Percentiles rank a stretch among this genome's conserved stretches.
Conservation (phyloP, 495 filamentous ascomycete genomes). For the Ramalina intermedia region DNA sequence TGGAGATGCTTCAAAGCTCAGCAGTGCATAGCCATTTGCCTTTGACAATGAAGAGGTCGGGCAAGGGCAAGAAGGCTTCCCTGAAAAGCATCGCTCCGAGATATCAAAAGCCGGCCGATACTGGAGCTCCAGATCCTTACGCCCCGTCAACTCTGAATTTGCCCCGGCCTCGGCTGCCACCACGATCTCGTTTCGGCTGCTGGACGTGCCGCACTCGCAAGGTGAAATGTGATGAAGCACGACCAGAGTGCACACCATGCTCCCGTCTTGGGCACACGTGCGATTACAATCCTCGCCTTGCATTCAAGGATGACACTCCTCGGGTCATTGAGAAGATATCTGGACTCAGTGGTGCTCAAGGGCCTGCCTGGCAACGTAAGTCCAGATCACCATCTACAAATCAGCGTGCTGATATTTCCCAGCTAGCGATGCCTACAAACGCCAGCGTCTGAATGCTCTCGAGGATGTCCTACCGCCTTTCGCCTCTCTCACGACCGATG, state of each 20-base stretch:
- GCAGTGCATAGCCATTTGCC: background rate
- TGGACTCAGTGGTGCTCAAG: background rate
- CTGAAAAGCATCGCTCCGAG: conserved; percentile 37
- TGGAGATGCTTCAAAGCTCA: background rate
- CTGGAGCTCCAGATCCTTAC: background rate
- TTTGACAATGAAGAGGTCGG: background rate
- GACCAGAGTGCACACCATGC: conserved; percentile 43
- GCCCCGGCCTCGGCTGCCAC: conserved; percentile 35
- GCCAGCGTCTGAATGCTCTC: conserved; percentile 18
- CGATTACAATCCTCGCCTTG: conserved; percentile 41
- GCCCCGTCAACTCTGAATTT: conserved; percentile 17
- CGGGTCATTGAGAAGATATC: conserved; percentile 39
- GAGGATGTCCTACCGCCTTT: conserved; percentile 37
- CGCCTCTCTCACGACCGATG: conserved; percentile 39
- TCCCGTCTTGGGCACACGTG: conserved; percentile 39
- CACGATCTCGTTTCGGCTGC: conserved; percentile 38
- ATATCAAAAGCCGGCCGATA: conserved; percentile 12
- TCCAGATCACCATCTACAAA: background rate
- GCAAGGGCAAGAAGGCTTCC: conserved; percentile 6
- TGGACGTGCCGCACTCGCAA: conserved; percentile 35
- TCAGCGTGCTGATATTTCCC: no score
- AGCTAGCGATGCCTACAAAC: conserved; percentile 7
- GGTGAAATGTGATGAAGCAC: conserved; percentile 39
- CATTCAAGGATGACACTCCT: conserved; percentile 42
- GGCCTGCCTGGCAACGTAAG: conserved; percentile 8